Evolutionary conservation across 2,329 filamentous ascomycete genomes (phyloP), one percentile per base, ranked within the genome.

Genomic region (Botrytis aclada): DNA sequence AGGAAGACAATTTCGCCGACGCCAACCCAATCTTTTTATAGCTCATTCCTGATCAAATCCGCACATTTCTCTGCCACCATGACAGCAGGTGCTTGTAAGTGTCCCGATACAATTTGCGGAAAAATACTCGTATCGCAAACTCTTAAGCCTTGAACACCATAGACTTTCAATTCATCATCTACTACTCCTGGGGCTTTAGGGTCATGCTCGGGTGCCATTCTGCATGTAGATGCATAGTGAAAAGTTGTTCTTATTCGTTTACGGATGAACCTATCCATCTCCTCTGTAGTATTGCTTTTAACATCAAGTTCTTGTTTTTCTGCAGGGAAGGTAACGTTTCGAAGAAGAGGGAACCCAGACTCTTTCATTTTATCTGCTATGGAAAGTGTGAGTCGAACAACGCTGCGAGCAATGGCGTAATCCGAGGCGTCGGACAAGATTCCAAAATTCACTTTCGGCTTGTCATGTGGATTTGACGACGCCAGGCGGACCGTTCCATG

Each of bases 131-230:
- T 75, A 76, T 79, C 78, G 47, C 76, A 77, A 66, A 79, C 74
- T 56, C 78, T 72, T 22, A 79, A 73, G 37, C 76, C 77, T 41
- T 74, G 69, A 1, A 75, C 77, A 18, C 78, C 76, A 62, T 79
- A 77, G 14, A 80, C 78, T 34, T 69, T 69, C 29, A 79, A 74
- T 64, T 75, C 71, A 29, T 74, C 69, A 72, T 78, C 75, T 22
- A 80, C 78, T 4, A 80, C 77, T 3, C 78, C 77, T 29, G 61
- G 45, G 2, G 47, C 47, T 51, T 45, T 41, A 2, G 3, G 0
- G 37, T 89, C 84, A 47, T 66, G 16, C 18, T 60, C 51, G 4
- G 47, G 47, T 64, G 47, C 61, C 61, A 71, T 66, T 14, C n/a
- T 43, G 37, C 61, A 72, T 10, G 70, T 66, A 18, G 45, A 65